Percentiles rank a stretch among this genome's conserved stretches.
Evolutionary conservation across 2,329 filamentous ascomycete genomes (phyloP).

Genomic region (Arachnomyces sp.): DNA sequence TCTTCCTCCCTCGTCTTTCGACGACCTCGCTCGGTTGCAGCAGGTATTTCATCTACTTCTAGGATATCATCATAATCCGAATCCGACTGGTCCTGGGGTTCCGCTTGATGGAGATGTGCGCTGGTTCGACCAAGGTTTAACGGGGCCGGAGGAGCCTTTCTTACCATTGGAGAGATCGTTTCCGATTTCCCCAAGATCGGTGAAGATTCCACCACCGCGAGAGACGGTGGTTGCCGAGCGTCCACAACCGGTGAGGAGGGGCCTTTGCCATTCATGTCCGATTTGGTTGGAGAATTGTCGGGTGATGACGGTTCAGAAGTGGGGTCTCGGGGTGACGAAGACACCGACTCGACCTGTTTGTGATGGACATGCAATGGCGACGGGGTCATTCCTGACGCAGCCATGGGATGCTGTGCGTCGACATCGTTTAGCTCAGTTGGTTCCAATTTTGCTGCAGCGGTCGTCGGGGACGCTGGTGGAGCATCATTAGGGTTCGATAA

Average conservation of each 20-base stretch:
- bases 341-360: constrained; percentile 1
- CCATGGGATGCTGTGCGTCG: not conserved
- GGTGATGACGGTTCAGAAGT: constrained; percentile 1
- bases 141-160: constrained; percentile 80
- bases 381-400: not conserved
- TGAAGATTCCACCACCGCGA: constrained; percentile 2
- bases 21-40: constrained; percentile 57
- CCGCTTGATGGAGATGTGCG: constrained; percentile 38
- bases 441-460: not conserved
- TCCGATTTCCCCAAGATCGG: constrained; percentile 33
- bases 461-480: constrained; percentile 6
- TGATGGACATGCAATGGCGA: constrained; percentile 3
- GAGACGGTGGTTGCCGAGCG: not conserved
- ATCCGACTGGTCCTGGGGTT: constrained; percentile 55
- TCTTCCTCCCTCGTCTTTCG: constrained; percentile 83
- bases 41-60: constrained; percentile 57
- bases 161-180: constrained; percentile 43
- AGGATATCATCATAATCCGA: constrained; percentile 78
- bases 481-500: not conserved
- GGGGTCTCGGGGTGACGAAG: not conserved
- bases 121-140: constrained; percentile 57
- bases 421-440: constrained; percentile 1
- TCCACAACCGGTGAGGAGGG: constrained; percentile 2
- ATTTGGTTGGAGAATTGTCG: not conserved
- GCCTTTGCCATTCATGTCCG: not conserved